Conservation (phyloP, 176 grass and related monocot species). For the Cenchrus americanus region DNA sequence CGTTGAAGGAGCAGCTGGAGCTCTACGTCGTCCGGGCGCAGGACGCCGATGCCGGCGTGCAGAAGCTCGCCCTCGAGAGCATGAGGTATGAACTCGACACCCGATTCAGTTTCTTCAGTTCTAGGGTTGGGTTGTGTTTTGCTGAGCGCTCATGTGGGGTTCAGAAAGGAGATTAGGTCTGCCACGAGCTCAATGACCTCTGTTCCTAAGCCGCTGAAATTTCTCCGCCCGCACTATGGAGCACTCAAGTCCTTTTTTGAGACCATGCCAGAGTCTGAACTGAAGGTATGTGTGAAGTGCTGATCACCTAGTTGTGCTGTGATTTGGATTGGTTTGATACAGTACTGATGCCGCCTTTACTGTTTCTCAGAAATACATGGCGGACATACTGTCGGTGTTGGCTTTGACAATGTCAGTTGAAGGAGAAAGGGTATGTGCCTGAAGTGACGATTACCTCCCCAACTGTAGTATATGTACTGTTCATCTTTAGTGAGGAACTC, state of each 20-base stretch:
- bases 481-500: neutral
- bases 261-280: constrained; percentile 72
- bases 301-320: neutral
- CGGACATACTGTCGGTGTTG: constrained; percentile 87
- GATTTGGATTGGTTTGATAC: neutral
- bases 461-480: neutral
- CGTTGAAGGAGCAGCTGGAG: constrained; percentile 92
- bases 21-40: constrained; percentile 84
- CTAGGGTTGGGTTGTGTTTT: neutral
- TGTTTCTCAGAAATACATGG: constrained; percentile 75
- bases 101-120: neutral
- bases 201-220: constrained; percentile 95
- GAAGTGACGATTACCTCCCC: neutral
- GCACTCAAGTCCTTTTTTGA: constrained; percentile 79
- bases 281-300: constrained; percentile 59
- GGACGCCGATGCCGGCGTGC: constrained; percentile 76
- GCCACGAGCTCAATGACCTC: constrained; percentile 97
- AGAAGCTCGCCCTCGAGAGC: constrained; percentile 91
- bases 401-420: constrained; percentile 91
- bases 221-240: constrained; percentile 90
- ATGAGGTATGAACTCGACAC: constrained; percentile 68
- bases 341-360: constrained; percentile 18
- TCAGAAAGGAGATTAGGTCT: constrained; percentile 82
- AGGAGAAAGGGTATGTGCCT: constrained; percentile 85
- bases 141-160: neutral